phyloP scores from a whole-genome alignment of 208 protist genomes.

The Acanthamoeba castellanii region DNA sequence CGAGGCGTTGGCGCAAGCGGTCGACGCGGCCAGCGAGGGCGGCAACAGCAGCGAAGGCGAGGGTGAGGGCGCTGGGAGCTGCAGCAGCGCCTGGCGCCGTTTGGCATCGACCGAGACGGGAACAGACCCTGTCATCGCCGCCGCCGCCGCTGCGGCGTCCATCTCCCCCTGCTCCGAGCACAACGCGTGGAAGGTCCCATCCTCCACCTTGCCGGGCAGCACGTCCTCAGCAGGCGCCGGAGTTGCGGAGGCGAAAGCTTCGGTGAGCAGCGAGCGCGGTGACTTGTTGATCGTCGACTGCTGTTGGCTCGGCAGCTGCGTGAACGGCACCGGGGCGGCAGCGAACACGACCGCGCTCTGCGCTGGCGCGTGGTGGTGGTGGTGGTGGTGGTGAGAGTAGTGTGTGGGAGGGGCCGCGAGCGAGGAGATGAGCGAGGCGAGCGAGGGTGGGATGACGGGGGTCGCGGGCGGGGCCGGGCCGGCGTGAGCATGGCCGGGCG shows the following conservation, averaged over 20 bases:
- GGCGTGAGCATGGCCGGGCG: not conserved
- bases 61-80: not conserved
- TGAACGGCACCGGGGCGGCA: not conserved
- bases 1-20: not conserved
- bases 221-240: not conserved
- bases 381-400: too few species aligned
- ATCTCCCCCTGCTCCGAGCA: not conserved
- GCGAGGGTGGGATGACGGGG: not conserved
- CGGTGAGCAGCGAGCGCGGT: not conserved
- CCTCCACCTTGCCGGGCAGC: not conserved
- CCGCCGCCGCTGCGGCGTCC: not conserved
- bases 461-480: not conserved
- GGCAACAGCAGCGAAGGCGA: not conserved
- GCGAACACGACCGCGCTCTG: too few species aligned
- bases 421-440: not conserved
- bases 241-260: not conserved
- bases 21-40: not conserved
- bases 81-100: not conserved
- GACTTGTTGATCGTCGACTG: not conserved
- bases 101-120: not conserved
- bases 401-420: too few species aligned
- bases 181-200: not conserved
- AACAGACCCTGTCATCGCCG: too few species aligned
- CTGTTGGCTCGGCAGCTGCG: not conserved
- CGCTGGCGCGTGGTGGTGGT: too few species aligned